Conservation (phyloP, 169 alveolate genomes). For the Theileria annulata region DNA sequence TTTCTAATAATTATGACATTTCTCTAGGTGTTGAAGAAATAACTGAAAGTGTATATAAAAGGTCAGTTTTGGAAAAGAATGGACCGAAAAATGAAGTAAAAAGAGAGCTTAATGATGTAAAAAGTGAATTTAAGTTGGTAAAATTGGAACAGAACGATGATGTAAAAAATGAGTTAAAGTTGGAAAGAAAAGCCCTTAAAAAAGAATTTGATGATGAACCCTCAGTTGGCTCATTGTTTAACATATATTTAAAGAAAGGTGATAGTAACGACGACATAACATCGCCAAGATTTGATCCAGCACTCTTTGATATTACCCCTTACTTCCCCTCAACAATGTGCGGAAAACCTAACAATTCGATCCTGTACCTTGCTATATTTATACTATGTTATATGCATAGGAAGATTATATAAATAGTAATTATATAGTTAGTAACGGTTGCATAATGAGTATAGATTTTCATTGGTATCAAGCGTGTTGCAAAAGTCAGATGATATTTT, state of each 20-base stretch:
- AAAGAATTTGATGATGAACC: constrained; percentile 45
- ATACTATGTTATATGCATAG: too few relatives aligned
- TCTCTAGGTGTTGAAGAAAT: not conserved
- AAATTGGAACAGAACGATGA: not conserved
- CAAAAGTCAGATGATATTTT: constrained; percentile 81
- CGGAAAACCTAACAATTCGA: constrained; percentile 20
- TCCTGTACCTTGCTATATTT: constrained; percentile 20
- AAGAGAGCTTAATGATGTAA: not conserved
- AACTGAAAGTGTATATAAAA: not conserved
- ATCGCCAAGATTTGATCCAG: constrained; percentile 80
- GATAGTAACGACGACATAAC: constrained; percentile 69
- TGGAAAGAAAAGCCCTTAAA: not conserved
- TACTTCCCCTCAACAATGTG: constrained; percentile 60
- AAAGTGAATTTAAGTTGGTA: not conserved
- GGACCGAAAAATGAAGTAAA: not conserved
- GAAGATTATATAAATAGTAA: too few relatives aligned
- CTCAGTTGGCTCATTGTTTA: constrained; percentile 74
- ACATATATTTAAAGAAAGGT: constrained; percentile 53
- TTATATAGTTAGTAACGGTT: constrained; percentile 38
- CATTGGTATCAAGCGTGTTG: constrained; percentile 76
- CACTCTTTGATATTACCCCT: constrained; percentile 63
- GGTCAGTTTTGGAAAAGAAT: not conserved
- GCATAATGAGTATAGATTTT: constrained; percentile 35
- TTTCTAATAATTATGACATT: too few relatives aligned
- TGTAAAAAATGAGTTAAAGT: not conserved